Evolutionary conservation across 1,139 yeast species (phyloP).

Genomic region (Blastobotrys apis): DNA sequence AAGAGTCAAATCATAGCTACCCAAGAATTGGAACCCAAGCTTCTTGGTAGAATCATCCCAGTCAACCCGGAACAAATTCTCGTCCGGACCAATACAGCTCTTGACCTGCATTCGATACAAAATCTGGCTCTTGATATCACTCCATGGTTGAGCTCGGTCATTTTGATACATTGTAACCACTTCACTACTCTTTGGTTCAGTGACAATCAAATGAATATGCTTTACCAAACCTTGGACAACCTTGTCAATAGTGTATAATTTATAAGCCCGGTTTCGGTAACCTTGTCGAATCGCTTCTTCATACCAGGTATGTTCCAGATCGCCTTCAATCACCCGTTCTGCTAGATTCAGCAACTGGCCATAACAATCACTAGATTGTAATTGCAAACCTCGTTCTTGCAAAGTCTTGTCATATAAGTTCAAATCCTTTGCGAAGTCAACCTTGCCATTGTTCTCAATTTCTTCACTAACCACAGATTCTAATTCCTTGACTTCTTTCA

Average conservation of each 20-base stretch:
- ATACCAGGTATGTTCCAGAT: conserved; percentile 89
- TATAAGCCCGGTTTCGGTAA: conserved; percentile 87
- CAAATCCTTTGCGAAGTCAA: conserved; percentile 84
- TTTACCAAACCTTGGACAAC: conserved; percentile 86
- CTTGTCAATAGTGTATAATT: conserved; percentile 87
- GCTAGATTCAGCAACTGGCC: conserved; percentile 68
- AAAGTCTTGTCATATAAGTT: conserved; percentile 78
- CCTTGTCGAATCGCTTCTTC: conserved; percentile 96
- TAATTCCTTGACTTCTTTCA: conserved; percentile 66
- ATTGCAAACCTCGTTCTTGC: conserved; percentile 72
- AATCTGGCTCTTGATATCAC: conserved; percentile 81
- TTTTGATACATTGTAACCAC: conserved; percentile 75
- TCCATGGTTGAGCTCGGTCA: conserved; percentile 55
- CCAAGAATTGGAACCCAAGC: conserved; percentile 78
- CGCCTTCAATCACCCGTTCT: conserved; percentile 80
- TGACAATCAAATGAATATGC: conserved; percentile 74
- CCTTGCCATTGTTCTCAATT: conserved; percentile 52
- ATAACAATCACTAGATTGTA: conserved; percentile 70
- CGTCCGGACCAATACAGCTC: conserved; percentile 74
- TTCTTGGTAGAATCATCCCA: conserved; percentile 52
- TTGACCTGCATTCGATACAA: conserved; percentile 86
- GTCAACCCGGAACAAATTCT: conserved; percentile 85
- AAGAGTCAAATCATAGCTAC: conserved; percentile 79
- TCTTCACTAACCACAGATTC: conserved; percentile 70
- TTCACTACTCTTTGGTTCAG: conserved; percentile 80